Evolutionary conservation across 2,329 filamentous ascomycete genomes (phyloP).

Genomic region (Aphanocladium album): DNA sequence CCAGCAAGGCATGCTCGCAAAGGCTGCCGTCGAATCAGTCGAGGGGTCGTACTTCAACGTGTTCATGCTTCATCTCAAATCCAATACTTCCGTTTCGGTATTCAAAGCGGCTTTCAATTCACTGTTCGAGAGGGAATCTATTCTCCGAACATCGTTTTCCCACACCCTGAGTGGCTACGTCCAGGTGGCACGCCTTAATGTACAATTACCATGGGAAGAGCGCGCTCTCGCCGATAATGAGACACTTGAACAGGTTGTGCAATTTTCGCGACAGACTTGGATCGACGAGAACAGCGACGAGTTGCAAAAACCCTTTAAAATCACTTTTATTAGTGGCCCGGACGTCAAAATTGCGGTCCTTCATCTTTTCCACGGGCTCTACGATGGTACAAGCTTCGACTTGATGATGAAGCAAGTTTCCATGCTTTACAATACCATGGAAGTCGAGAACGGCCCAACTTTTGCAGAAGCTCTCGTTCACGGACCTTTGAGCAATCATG

Average conservation of each 20-base stretch:
- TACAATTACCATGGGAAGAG: slow-evolving; percentile 40
- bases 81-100: slow-evolving; percentile 36
- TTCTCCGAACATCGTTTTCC: slow-evolving; percentile 69
- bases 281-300: slow-evolving; percentile 44
- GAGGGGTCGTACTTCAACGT: slow-evolving; percentile 68
- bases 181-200: slow-evolving; percentile 58
- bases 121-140: slow-evolving; percentile 48
- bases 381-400: slow-evolving; percentile 76
- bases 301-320: slow-evolving; percentile 47
- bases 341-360: slow-evolving; percentile 45
- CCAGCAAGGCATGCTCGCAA: slow-evolving; percentile 80
- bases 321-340: slow-evolving; percentile 34
- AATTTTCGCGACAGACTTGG: slow-evolving; percentile 45
- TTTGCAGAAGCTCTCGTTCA: slow-evolving; percentile 65
- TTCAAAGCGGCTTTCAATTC: slow-evolving; percentile 55
- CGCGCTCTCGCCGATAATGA: slow-evolving; percentile 23
- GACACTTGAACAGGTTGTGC: slow-evolving; percentile 29
- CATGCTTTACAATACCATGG: slow-evolving; percentile 17
- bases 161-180: slow-evolving; percentile 69
- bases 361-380: slow-evolving; percentile 78
- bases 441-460: slow-evolving; percentile 34
- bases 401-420: slow-evolving; percentile 58
- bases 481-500: slow-evolving; percentile 57
- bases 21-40: slow-evolving; percentile 51
- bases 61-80: slow-evolving; percentile 57